Evolutionary conservation across 2,329 filamentous ascomycete species (phyloP), one percentile per base, ranked within the genome.

Genomic region (Apiospora arundinis): DNA sequence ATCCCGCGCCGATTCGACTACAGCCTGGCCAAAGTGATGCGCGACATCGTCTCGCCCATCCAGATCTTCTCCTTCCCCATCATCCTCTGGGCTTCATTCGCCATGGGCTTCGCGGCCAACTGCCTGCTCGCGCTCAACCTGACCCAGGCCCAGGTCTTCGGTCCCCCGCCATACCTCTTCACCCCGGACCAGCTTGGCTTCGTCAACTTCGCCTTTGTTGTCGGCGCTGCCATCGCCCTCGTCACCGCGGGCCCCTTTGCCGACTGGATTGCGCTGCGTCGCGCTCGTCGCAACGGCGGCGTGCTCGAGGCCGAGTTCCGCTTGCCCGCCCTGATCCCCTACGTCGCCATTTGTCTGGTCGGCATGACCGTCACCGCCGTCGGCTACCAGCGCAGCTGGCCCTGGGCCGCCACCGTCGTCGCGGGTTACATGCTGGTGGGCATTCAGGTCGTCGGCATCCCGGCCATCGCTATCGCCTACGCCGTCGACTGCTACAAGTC

Each of bases 401-500:
- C 80, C 0, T 87, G 85, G 85, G 79, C 80, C 45, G 81, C 81
- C 6, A 83, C 86, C 65, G 76, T 87, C 14, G 78, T 87, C 9
- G 80, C 83, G 73, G 85, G 85, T 4, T 87, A 85, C 74, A 82
- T 70, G 56, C 70, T 78, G 16, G 73, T 79, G 2, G 78, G 79
- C 5, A 67, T 78, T 25, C 75, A 79, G 73, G 75, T 77, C 25
- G 77, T 78, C n/a, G 88, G 88, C 0, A 80, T 92, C 14, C 89
- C 90, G 0, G 85, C 86, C 12, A 90, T 92, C 72, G 84, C 82
- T 3, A 86, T 84, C 32, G 88, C 81, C 21, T 91, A 91, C 76
- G 87, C 88, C 0, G 85, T 91, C 6, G 89, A 91, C 76, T 86
- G 83, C 71, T 91, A 92, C 79, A 91, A 91, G 79, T 86, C 89